A percentile compares a stretch with the other conserved stretches of the same genome.
Conservation (phyloP, 2,329 filamentous ascomycete species). For the Fusarium setosum region DNA sequence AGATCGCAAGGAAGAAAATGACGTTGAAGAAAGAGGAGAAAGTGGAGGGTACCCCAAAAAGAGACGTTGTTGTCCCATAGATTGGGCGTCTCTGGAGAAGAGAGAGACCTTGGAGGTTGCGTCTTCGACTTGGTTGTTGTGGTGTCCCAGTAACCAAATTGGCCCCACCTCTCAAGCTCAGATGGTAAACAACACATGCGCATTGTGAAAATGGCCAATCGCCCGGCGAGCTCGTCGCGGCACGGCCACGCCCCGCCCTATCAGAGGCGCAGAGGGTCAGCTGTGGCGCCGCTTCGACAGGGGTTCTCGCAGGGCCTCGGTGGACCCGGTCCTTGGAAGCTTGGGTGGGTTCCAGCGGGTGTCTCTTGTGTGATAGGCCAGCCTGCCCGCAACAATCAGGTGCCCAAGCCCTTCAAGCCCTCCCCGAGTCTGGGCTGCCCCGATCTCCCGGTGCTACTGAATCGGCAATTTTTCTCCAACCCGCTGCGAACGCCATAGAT, state of each 20-base stretch:
- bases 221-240: background rate
- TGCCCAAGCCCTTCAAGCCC: conserved; percentile 17
- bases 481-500: conserved; percentile 3
- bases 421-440: conserved; percentile 27
- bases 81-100: conserved; percentile 22
- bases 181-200: conserved; percentile 40
- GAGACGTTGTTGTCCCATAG: conserved; percentile 30
- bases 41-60: conserved; percentile 12
- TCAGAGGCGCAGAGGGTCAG: conserved; percentile 27
- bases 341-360: conserved; percentile 15
- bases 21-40: background rate
- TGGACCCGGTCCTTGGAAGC: conserved; percentile 14
- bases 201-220: no score
- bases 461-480: conserved; percentile 30
- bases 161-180: conserved; percentile 32
- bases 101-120: conserved; percentile 25
- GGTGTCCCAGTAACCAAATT: conserved; percentile 40
- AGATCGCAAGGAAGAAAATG: background rate
- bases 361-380: no score
- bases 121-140: conserved; percentile 19
- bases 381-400: no score
- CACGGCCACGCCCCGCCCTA: conserved; percentile 30
- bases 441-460: conserved; percentile 32
- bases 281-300: conserved; percentile 32
- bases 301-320: conserved; percentile 20